Conservation (phyloP, 2,329 filamentous ascomycete genomes). For the Harringtonia aguacate region DNA sequence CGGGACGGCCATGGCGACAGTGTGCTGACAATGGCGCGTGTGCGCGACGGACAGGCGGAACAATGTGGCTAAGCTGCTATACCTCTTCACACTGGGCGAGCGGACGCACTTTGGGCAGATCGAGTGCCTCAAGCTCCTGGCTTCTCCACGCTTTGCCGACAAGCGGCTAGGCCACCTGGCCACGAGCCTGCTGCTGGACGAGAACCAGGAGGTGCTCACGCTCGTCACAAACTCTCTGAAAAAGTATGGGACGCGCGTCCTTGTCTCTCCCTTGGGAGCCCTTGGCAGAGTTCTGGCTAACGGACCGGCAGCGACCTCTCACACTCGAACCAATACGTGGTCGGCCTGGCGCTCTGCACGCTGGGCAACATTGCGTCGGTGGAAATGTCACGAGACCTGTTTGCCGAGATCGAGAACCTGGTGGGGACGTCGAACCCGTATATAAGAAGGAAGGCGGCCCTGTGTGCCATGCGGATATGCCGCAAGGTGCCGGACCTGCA, state of each 20-base stretch:
- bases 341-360: slow-evolving; percentile 90
- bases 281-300: slow-evolving; percentile 21
- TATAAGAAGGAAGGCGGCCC: slow-evolving; percentile 87
- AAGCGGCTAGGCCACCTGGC: slow-evolving; percentile 93
- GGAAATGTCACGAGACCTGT: slow-evolving; percentile 96
- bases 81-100: slow-evolving; percentile 95
- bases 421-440: slow-evolving; percentile 95
- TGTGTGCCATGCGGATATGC: slow-evolving; percentile 99
- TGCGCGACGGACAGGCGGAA: slow-evolving; percentile 59
- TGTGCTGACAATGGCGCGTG: slow-evolving; percentile 11
- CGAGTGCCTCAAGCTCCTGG: slow-evolving; percentile 94
- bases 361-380: slow-evolving; percentile 95
- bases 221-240: slow-evolving; percentile 96
- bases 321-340: slow-evolving; percentile 97
- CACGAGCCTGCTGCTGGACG: slow-evolving; percentile 90
- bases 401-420: slow-evolving; percentile 88
- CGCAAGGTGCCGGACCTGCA: slow-evolving; percentile 94
- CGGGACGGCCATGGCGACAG: neutral
- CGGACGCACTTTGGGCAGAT: slow-evolving; percentile 98
- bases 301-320: slow-evolving; percentile 63
- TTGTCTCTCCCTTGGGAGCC: too few relatives aligned
- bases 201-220: slow-evolving; percentile 97
- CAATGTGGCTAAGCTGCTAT: slow-evolving; percentile 96
- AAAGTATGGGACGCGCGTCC: slow-evolving; percentile 56
- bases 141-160: slow-evolving; percentile 94